phyloP scores from a whole-genome alignment of 2,329 filamentous ascomycete species.

The Hypoxylon rubiginosum region DNA sequence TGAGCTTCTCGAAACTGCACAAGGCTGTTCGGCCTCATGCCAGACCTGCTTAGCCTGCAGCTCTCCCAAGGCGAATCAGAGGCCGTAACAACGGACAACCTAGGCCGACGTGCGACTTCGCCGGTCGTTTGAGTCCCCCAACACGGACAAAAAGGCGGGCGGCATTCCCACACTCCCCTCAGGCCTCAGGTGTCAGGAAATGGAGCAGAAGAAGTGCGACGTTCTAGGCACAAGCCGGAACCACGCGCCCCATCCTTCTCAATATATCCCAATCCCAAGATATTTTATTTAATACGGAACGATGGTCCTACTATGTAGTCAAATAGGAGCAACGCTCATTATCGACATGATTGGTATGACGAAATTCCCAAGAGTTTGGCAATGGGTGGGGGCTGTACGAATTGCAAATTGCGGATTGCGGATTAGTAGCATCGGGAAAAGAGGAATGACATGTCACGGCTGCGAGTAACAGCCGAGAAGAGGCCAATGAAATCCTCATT shows the following conservation, averaged over 20 bases:
- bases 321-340: constrained; percentile 7
- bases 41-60: constrained; percentile 44
- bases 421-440: constrained; percentile 23
- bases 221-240: constrained; percentile 19
- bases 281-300: constrained; percentile 13
- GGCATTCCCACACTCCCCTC: constrained; percentile 11
- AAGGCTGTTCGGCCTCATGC: constrained; percentile 48
- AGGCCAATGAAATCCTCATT: constrained; percentile 17
- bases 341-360: constrained; percentile 20
- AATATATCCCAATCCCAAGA: constrained; percentile 29
- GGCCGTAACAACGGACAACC: constrained; percentile 23
- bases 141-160: constrained; percentile 29
- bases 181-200: no score
- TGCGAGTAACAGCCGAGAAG: constrained; percentile 28
- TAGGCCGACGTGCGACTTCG: constrained; percentile 34
- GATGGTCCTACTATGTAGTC: constrained; percentile 10
- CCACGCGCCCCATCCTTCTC: constrained; percentile 22
- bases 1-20: constrained; percentile 47
- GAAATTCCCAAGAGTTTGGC: constrained; percentile 37
- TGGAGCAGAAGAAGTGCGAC: constrained; percentile 1
- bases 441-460: constrained; percentile 22
- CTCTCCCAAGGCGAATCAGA: constrained; percentile 44
- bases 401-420: no score
- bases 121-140: constrained; percentile 27
- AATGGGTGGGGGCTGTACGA: constrained; percentile 33